Evolutionary conservation across 1,284 basidiomycete genomes (phyloP), one percentile per base, ranked within the genome.

Genomic region (Vanrija humicola): DNA sequence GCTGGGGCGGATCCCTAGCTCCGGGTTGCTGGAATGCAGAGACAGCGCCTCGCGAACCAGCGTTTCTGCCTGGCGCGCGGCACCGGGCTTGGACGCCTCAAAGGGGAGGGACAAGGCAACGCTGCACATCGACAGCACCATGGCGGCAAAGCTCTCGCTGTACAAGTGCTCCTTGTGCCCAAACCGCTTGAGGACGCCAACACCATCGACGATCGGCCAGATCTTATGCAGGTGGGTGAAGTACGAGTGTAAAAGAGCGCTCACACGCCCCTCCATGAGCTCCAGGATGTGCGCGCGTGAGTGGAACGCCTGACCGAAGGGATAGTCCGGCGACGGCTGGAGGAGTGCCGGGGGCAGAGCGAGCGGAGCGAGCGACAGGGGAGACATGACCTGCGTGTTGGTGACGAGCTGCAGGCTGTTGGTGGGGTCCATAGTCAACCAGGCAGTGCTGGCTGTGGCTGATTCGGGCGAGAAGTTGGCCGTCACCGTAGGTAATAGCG

Each of bases 121-220:
- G 8, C 39, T 39, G 21, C 10, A n/a, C 34, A 48, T 48, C 2
- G 34, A 19, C 15, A 48, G 34, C 15, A 50, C 18, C 48, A 43
- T n/a, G 7, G 48, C 48, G 3, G 48, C 48, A 23, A 50, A 50
- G 23, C 25, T 8, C 26, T 42, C 39, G 40, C 40, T 50, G 42
- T 50, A 21, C 16, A 50, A 23, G 26, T 50, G 48, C 28, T 50
- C 48, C 23, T 50, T 50, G 42, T 50, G 48, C 23, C 19, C 48
- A n/a, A 43, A 50, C 3, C 48, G 38, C 9, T n/a, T 21, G 23
- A 29, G 48, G 3, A 50, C 48, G 6, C 18, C n/a, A 6, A 6
- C 40, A 3, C 39, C 39, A n/a, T 50, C 48, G n/a, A 50, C 40
- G 3, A 50, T 21, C 8, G 48, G 48, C 39, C 42, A 43, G 15